phyloP scores from a whole-genome alignment of 805 yeast genomes.

The Candida sanyiensis region DNA sequence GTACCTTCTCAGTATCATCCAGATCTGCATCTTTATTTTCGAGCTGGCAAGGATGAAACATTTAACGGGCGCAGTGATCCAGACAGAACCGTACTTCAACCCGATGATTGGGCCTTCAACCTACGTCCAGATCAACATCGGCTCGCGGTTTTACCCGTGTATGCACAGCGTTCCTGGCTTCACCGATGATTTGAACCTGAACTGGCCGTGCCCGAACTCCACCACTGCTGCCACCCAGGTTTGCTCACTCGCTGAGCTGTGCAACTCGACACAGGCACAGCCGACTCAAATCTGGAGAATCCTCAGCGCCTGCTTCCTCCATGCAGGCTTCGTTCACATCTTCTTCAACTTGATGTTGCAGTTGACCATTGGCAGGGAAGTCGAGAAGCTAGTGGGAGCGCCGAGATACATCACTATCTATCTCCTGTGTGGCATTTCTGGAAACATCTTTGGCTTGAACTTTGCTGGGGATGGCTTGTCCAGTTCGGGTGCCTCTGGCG shows the following conservation, averaged over 20 bases:
- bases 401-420: constrained; percentile 50
- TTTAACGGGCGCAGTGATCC: constrained; percentile 59
- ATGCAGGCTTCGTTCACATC: constrained; percentile 70
- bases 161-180: constrained; percentile 49
- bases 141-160: constrained; percentile 68
- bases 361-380: constrained; percentile 51
- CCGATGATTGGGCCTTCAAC: constrained; percentile 78
- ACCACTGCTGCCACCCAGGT: constrained; percentile 49
- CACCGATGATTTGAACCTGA: constrained; percentile 40
- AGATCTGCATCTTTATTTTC: constrained; percentile 52
- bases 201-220: constrained; percentile 67
- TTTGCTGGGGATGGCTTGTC: constrained; percentile 63
- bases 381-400: constrained; percentile 53
- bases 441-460: constrained; percentile 64
- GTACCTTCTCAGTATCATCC: constrained; percentile 32
- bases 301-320: constrained; percentile 64
- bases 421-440: constrained; percentile 56
- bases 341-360: constrained; percentile 58
- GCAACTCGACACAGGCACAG: constrained; percentile 26
- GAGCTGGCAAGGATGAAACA: constrained; percentile 53
- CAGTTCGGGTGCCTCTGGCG: constrained; percentile 67
- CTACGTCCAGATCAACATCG: constrained; percentile 59
- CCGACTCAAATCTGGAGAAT: constrained; percentile 70
- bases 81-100: constrained; percentile 65
- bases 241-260: constrained; percentile 51